Conservation (phyloP, 129 eudicot genomes). For the Arctium lappa region DNA sequence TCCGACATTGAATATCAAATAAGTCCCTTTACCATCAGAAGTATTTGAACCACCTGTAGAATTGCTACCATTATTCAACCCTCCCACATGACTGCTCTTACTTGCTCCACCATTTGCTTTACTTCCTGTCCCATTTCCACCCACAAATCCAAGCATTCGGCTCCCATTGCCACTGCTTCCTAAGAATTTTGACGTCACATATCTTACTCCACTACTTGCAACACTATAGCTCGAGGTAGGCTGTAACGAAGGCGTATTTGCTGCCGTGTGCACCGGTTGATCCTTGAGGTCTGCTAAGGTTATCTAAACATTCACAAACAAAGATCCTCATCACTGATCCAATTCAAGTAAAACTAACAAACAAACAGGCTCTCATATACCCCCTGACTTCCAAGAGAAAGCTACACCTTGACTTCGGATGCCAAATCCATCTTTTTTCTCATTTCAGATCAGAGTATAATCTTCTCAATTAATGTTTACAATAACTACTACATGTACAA, state of each 20-base stretch:
- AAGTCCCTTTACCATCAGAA: conserved; percentile 76
- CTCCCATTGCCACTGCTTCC: conserved; percentile 75
- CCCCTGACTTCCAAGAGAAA: background rate
- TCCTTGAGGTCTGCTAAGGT: conserved; percentile 75
- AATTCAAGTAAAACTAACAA: background rate
- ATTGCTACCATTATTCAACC: conserved; percentile 47
- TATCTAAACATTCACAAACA: conserved; percentile 36
- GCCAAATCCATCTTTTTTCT: background rate
- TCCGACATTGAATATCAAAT: conserved; percentile 79
- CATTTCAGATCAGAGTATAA: background rate
- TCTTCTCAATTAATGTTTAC: background rate
- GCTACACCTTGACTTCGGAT: background rate
- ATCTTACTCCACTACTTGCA: conserved; percentile 71
- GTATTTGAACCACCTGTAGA: conserved; percentile 32
- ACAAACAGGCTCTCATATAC: background rate
- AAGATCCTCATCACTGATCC: conserved; percentile 10
- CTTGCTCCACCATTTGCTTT: conserved; percentile 40
- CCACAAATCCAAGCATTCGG: conserved; percentile 71
- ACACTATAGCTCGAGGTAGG: conserved; percentile 52
- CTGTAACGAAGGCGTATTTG: conserved; percentile 31
- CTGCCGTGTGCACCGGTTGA: conserved; percentile 48
- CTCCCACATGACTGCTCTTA: conserved; percentile 32
- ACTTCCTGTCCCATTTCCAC: conserved; percentile 51
- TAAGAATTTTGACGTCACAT: conserved; percentile 66
- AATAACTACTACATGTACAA: background rate